Percentiles rank a stretch among this genome's conserved stretches.
Conservation (phyloP, 306 rosid genomes). For the Sicyos edulis region DNA sequence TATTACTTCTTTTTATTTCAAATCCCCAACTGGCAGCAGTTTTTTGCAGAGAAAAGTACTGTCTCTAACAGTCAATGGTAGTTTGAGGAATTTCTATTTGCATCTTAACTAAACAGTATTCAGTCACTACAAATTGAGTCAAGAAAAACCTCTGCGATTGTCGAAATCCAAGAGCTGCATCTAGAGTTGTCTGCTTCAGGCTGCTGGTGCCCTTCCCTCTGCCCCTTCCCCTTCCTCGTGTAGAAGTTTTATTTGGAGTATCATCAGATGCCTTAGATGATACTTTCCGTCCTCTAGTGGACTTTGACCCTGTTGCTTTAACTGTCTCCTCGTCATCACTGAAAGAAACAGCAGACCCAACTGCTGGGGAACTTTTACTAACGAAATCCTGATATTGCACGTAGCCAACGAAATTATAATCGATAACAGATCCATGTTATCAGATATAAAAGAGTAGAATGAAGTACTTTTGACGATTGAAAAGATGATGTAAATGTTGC, state of each 20-base stretch:
- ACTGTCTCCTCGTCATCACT: conserved; percentile 81
- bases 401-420: not conserved
- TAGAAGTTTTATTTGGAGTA: conserved; percentile 37
- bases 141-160: conserved; percentile 58
- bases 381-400: conserved; percentile 43
- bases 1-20: not conserved
- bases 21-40: not conserved
- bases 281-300: conserved; percentile 71
- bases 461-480: conserved; percentile 46
- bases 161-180: conserved; percentile 74
- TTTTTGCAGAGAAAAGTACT: not conserved
- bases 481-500: conserved; percentile 37
- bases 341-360: conserved; percentile 62
- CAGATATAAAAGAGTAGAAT: conserved; percentile 21
- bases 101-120: conserved; percentile 13
- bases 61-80: not conserved
- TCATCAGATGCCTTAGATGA: conserved; percentile 40
- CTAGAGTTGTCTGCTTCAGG: conserved; percentile 88
- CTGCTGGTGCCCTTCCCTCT: conserved; percentile 61
- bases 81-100: not conserved
- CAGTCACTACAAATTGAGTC: conserved; percentile 12
- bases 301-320: conserved; percentile 44
- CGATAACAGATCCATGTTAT: not conserved
- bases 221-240: conserved; percentile 77
- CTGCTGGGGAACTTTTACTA: conserved; percentile 54